Evolutionary conservation across 2,329 filamentous ascomycete species (phyloP), one percentile per base, ranked within the genome.

Genomic region (Niveomyces coronatus): DNA sequence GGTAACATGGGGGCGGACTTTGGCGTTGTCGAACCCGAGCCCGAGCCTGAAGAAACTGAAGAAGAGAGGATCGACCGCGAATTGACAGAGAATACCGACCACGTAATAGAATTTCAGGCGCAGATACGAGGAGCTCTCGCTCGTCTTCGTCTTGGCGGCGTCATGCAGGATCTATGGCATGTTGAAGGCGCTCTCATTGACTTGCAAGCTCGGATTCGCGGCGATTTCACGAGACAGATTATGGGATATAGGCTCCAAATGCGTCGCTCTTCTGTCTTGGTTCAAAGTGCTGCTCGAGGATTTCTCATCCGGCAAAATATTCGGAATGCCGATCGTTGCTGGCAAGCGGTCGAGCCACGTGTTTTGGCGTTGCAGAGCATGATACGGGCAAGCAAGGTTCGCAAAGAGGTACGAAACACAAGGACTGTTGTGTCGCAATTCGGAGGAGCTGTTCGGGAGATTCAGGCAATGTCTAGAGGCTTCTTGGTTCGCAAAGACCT

Each of bases 1-100:
- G 87, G 87, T 39, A 93, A 88, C 43, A 96, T 98, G 84, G 82
- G 88, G 35, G 89, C 87, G 45, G 89, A 91, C 53, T 95, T 98
- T 67, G 87, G 86, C 26, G 82, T 89, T 5, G 51, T 59, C 17
- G 86, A 93, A 51, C 77, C 80, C 2, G 58, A 82, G 39, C 83
- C 82, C 0, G 81, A 87, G 50, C 82, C 82, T 0, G 78, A 83
- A 54, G 91, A 96, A 53, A 87, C 85, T 0, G 89, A 96, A 49
- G 85, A 96, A 52, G 87, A 96, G 51, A 72, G 87, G 30, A 81
- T 91, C 39, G 76, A 88, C 34, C 73, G 87, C 39, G 86, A 94
- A 55, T 62, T 98, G 4, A 71, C 67, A 11, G 87, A 94, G 50
- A 81, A 85, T 42, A 83, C 91, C 55, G 62, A 59, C 0, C 63